phyloP scores from a whole-genome alignment of 345 rosid species.

The Draba incana region DNA sequence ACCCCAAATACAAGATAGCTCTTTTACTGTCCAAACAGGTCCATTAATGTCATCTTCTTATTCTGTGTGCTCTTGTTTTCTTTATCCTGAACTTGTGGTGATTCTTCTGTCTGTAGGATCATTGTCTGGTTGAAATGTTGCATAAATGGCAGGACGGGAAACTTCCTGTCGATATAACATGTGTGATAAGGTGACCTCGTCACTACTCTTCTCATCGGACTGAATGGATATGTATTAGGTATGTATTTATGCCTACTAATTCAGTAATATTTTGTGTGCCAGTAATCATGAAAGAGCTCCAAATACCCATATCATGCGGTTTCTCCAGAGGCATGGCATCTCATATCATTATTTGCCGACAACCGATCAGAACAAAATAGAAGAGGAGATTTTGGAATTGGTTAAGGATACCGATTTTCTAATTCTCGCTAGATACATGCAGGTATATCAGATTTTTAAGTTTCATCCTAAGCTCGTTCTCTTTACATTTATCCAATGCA shows the following conservation, averaged over 20 bases:
- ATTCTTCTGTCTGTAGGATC: conserved; percentile 64
- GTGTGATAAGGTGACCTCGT: conserved; percentile 74
- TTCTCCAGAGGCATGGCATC: conserved; percentile 84
- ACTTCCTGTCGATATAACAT: conserved; percentile 83
- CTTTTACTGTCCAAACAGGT: conserved; percentile 89
- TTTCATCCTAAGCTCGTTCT: conserved; percentile 5
- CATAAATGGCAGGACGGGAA: conserved; percentile 90
- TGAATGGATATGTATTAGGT: neutral
- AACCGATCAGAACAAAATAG: conserved; percentile 62
- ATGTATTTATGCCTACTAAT: conserved; percentile 22
- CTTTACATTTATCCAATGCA: neutral
- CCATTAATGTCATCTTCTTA: neutral
- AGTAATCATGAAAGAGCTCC: conserved; percentile 92
- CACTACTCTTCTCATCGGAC: neutral
- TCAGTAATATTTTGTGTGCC: conserved; percentile 25
- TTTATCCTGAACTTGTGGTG: neutral
- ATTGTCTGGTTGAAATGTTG: conserved; percentile 85
- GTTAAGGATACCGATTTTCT: conserved; percentile 83
- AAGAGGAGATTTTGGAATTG: conserved; percentile 76
- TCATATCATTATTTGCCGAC: conserved; percentile 77
- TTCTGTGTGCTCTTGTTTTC: neutral
- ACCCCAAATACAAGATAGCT: conserved; percentile 85
- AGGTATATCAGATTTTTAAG: conserved; percentile 58
- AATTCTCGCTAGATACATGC: conserved; percentile 98
- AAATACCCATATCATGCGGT: conserved; percentile 80